Evolutionary conservation across 306 rosid species (phyloP), one percentile per base, ranked within the genome.

Genomic region (Rosa rugosa): DNA sequence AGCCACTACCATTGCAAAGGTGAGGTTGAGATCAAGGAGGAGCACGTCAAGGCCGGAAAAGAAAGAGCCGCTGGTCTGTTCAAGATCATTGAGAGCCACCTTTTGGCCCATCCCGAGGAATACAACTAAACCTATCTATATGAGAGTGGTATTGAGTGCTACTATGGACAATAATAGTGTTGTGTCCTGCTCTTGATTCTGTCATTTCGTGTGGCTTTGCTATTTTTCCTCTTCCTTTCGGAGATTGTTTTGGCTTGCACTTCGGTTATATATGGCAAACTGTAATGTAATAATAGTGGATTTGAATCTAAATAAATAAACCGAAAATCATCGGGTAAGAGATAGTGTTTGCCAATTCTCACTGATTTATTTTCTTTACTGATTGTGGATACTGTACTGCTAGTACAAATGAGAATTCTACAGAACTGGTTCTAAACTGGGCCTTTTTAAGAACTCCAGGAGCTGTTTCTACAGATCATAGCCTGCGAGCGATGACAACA

Each of bases 81-180:
- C 73, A 84, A 84, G 78, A 78, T 86, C 22, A 13, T 83, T 54
- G 88, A 84, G 84, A 46, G 3, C 71, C 81, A 78, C 73, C 66
- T 86, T 63, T 5, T 68, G 74, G 84, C 83, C 25, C 75, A 84
- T 72, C 86, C 89, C 0, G 40, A 45, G 62, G 83, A 56, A 18
- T 85, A 82, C 86, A 74, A 77, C 78, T 80, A 80, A 80, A 23
- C 2, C 25, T 3, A 2, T 20, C 23, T 22, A 8, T 50, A 1
- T 49, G 53, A 8, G 8, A 65, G 70, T 36, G 12, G n/a, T 11
- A 63, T 63, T 13, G 42, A 25, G 45, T 38, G 5, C 70, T 65
- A 65, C 22, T 65, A 36, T 11, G 70, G 12, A n/a, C 62, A 20
- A 36, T 16, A 16, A 17, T 36, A 17, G 23, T 65, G 45, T 65